Conservation (phyloP, 2,329 filamentous ascomycete genomes). For the Didymella pinodella region DNA sequence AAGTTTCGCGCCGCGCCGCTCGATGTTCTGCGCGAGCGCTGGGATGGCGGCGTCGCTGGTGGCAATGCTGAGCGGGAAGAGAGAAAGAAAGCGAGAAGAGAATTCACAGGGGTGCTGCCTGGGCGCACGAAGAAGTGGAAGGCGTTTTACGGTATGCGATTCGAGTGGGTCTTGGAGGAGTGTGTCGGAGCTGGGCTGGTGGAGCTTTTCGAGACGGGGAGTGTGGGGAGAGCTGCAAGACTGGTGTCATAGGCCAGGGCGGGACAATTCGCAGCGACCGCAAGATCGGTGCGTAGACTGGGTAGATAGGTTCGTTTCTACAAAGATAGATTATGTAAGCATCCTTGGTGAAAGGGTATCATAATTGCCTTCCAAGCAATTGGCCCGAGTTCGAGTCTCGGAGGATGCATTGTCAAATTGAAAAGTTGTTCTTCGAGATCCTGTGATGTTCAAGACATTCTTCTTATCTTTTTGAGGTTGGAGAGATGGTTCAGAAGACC, state of each 20-base stretch:
- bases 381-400: conserved; percentile 10
- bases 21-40: conserved; percentile 69
- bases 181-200: conserved; percentile 74
- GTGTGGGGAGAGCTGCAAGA: conserved; percentile 71
- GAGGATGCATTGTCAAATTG: conserved; percentile 1
- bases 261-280: no score
- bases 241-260: neutral
- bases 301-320: neutral
- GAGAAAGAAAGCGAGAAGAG: conserved; percentile 62
- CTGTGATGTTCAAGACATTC: neutral
- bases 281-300: neutral
- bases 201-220: conserved; percentile 77
- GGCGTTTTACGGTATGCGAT: conserved; percentile 72
- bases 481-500: no score
- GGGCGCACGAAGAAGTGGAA: conserved; percentile 74
- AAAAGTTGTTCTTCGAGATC: neutral
- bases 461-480: neutral
- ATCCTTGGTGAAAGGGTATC: conserved; percentile 13
- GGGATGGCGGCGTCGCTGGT: conserved; percentile 69
- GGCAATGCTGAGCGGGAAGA: conserved; percentile 55
- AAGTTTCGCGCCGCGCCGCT: conserved; percentile 70
- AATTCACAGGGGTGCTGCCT: conserved; percentile 65
- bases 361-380: conserved; percentile 19
- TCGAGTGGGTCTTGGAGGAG: conserved; percentile 76
- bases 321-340: neutral